Base-by-base conservation (phyloP, 306 rosid species). In the Lathyrus tuberosus region DNA sequence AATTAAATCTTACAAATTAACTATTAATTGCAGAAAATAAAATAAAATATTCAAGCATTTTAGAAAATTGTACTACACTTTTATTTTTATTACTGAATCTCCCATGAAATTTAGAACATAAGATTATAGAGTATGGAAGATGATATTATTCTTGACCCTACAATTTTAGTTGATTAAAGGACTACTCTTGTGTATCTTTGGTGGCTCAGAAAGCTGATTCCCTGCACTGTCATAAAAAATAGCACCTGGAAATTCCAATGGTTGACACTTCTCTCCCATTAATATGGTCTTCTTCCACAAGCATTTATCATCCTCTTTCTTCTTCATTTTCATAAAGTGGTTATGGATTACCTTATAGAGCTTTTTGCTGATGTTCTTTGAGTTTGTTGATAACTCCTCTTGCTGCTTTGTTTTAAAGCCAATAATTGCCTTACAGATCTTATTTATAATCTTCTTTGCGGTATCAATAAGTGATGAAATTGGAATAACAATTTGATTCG, bases 181-280 rank as follows among this genome's bases (percentile, higher is more conserved):
- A 41, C 47, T 16, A 5, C 8, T 33, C 72, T 76, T 74, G 26
- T 82, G 82, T 30, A 84, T 69, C 67, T 72, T 76, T 60, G 80
- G 80, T 38, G 62, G 78, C 73, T 33, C 37, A 33, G 37, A 33
- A 33, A 33, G 37, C 37, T 33, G 37, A 33, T 33, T 33, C 37
- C 37, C 37, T 33, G 6, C 37, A 33, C 8, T 33, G 7, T 33
- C 37, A 33, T 33, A 33, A 5, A 33, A 33, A 33, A 33, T 33
- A 5, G 37, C 37, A 33, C 37, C 37, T 33, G 37, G 37, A 33
- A 33, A 33, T 33, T 33, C 37, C 37, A 33, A 33, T 33, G 37
- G 37, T 33, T 33, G 37, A 33, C 37, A 33, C 1, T 33, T 33
- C 37, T 33, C 37, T 2, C 37, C 37, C 37, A 33, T 33, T 33